phyloP scores from a whole-genome alignment of 2,329 filamentous ascomycete genomes.

The Juglanconis sp. region DNA sequence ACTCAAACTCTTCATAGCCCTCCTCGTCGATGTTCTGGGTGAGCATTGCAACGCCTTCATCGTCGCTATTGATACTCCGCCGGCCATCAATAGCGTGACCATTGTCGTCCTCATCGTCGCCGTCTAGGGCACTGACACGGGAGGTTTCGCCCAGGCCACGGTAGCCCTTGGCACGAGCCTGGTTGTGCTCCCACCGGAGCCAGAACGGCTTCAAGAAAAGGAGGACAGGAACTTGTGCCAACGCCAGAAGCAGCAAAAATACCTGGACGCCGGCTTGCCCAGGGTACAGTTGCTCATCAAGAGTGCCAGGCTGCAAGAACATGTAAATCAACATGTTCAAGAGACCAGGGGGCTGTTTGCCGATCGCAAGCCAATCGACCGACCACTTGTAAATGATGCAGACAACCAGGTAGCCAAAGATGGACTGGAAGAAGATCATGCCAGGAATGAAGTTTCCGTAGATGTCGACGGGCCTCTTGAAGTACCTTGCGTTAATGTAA shows the following conservation, averaged over 20 bases:
- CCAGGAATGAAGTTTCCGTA: constrained; percentile 97
- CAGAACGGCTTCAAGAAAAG: constrained; percentile 96
- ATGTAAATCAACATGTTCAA: constrained; percentile 99
- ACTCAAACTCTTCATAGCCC: constrained; percentile 95
- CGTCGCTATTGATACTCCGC: constrained; percentile 59
- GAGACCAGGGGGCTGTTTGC: constrained; percentile 73
- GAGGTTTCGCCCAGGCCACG: constrained; percentile 87
- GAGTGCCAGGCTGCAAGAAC: constrained; percentile 83
- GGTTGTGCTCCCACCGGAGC: constrained; percentile 90
- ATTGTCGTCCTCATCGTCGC: constrained; percentile 71
- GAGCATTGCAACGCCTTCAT: constrained; percentile 83
- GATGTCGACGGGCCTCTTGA: constrained; percentile 91
- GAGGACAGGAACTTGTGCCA: constrained; percentile 83
- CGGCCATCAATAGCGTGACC: constrained; percentile 62
- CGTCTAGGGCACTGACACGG: constrained; percentile 84
- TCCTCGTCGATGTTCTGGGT: constrained; percentile 77
- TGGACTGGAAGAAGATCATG: constrained; percentile 99
- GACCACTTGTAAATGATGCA: constrained; percentile 98
- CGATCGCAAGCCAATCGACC: constrained; percentile 73
- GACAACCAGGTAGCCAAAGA: constrained; percentile 93
- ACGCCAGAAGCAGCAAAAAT: constrained; percentile 74
- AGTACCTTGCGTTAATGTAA: constrained; percentile 89
- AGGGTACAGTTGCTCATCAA: constrained; percentile 71
- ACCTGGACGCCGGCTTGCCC: constrained; percentile 77
- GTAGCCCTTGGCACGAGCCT: constrained; percentile 82